A percentile compares a stretch with the other conserved stretches of the same genome.
Evolutionary conservation across 139 green algal genomes (phyloP).

Genomic region (Micractinium sp.): DNA sequence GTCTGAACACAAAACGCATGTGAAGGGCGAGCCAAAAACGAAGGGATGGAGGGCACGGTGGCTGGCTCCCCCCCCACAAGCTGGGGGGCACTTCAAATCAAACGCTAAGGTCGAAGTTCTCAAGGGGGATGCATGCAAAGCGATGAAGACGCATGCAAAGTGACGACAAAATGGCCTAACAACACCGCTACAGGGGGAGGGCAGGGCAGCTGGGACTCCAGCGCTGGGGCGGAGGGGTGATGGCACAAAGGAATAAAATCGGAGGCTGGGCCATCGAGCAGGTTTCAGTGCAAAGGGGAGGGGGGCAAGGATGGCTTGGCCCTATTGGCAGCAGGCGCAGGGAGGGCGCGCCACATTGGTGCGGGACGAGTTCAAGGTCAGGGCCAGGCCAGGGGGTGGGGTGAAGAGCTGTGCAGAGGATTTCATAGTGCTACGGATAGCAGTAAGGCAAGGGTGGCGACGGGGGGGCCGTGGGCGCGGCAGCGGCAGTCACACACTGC

Average conservation of each 20-base stretch:
- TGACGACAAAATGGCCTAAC: not conserved
- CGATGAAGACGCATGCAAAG: not conserved
- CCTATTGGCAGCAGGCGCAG: not conserved
- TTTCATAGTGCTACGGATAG: not conserved
- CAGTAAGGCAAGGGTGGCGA: not conserved
- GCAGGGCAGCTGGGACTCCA: not conserved
- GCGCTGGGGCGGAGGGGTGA: not conserved
- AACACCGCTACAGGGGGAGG: not conserved
- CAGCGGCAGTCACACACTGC: not conserved
- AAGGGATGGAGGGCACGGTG: not conserved
- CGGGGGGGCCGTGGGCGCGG: not conserved
- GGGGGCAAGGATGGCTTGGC: not conserved
- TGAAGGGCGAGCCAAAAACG: not conserved
- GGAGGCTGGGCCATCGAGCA: not conserved
- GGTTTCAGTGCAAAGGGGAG: not conserved
- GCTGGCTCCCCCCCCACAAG: not conserved
- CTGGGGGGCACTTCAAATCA: not conserved
- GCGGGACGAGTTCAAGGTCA: not conserved
- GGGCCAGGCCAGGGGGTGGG: not conserved
- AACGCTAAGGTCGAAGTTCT: not conserved
- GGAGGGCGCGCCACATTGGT: not conserved
- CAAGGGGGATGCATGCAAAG: not conserved
- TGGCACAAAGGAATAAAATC: not conserved
- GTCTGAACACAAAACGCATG: not conserved
- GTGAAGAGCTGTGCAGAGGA: not conserved